Conservation (phyloP, 2,329 filamentous ascomycete genomes). For the Aureobasidium melanogenum region DNA sequence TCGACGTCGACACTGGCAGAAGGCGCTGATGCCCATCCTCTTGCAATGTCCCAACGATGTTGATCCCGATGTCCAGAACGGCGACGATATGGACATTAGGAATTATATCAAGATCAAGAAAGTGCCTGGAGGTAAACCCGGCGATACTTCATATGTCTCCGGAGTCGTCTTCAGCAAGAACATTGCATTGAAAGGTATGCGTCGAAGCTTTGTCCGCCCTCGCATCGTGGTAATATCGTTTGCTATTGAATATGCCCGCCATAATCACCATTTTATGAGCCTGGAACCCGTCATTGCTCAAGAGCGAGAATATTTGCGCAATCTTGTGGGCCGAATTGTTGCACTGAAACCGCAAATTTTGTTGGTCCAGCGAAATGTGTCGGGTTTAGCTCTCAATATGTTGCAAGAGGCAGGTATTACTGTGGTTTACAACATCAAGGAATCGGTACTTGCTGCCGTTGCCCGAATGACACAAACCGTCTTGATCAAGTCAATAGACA, state of each 20-base stretch:
- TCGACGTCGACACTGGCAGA: slow-evolving; percentile 74
- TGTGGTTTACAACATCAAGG: slow-evolving; percentile 93
- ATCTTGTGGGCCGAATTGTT: slow-evolving; percentile 84
- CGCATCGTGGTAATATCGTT: slow-evolving; percentile 91
- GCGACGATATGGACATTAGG: slow-evolving; percentile 93
- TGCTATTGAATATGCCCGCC: slow-evolving; percentile 88
- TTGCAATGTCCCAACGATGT: slow-evolving; percentile 90
- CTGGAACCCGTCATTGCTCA: slow-evolving; percentile 93
- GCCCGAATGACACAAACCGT: slow-evolving; percentile 84
- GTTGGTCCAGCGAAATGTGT: slow-evolving; percentile 87
- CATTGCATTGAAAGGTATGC: slow-evolving; percentile 91
- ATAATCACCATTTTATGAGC: slow-evolving; percentile 95
- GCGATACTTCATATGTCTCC: slow-evolving; percentile 92
- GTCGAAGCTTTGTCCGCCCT: slow-evolving; percentile 71
- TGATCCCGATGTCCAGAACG: slow-evolving; percentile 78
- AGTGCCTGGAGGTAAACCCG: slow-evolving; percentile 79
- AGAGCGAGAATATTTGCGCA: slow-evolving; percentile 85
- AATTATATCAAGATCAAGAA: slow-evolving; percentile 98
- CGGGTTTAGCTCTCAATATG: slow-evolving; percentile 80
- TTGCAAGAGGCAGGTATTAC: slow-evolving; percentile 82
- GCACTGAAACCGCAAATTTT: slow-evolving; percentile 77
- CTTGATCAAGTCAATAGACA: slow-evolving; percentile 91
- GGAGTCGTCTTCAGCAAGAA: slow-evolving; percentile 98
- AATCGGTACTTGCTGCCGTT: slow-evolving; percentile 89
- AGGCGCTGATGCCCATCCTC: slow-evolving; percentile 79